Evolutionary conservation across 169 alveolate genomes (phyloP).

Genomic region (Perkinsus olseni): DNA sequence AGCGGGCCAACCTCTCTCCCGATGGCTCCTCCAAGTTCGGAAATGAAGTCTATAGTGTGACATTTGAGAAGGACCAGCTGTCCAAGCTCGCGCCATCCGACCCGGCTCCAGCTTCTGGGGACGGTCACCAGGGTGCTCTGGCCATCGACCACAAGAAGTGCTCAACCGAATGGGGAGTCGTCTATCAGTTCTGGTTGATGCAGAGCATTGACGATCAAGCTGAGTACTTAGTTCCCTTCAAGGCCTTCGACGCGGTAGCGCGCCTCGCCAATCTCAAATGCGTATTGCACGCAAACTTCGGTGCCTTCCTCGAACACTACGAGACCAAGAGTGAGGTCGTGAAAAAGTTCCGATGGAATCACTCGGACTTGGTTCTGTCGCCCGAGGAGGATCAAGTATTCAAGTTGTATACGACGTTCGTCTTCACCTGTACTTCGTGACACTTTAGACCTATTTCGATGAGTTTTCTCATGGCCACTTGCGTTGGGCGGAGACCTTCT

Average conservation of each 20-base stretch:
- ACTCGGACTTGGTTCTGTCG: not conserved
- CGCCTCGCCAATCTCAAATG: not conserved
- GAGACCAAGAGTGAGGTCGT: not conserved
- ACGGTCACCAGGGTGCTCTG: conserved; percentile 30
- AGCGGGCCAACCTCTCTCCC: not conserved
- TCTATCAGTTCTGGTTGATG: conserved; percentile 50
- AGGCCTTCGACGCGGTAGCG: conserved; percentile 13
- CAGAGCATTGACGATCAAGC: conserved; percentile 46
- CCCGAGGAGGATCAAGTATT: not conserved
- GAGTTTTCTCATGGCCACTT: too few species aligned
- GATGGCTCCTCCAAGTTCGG: conserved; percentile 29
- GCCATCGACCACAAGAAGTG: conserved; percentile 19
- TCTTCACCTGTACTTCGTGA: not conserved
- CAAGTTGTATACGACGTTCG: not conserved
- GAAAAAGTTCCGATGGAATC: not conserved
- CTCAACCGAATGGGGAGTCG: conserved; percentile 46
- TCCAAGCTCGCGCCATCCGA: not conserved
- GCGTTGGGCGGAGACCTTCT: too few species aligned
- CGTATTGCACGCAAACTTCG: not conserved
- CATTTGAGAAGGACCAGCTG: conserved; percentile 32
- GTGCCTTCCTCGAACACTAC: not conserved
- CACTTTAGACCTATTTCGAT: too few species aligned
- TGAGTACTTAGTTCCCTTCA: conserved; percentile 43
- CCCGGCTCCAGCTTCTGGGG: conserved; percentile 12
- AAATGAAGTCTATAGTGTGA: conserved; percentile 33